Base-by-base conservation (phyloP, 176 grass and related monocot species). In the Triticum urartu region DNA sequence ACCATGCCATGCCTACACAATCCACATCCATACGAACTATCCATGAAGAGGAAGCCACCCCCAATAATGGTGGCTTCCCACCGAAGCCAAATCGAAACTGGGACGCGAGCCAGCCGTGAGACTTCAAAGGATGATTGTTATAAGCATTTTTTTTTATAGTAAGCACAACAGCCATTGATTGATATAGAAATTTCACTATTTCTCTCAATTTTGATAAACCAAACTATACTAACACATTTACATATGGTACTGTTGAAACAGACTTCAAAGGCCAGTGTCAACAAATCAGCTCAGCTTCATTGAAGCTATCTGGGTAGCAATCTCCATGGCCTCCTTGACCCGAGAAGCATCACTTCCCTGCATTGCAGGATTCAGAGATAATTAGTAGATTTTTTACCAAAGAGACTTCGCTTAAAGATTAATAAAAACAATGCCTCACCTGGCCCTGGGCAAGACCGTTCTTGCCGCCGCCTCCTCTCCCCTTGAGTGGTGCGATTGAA, bases 381-480 rank as follows among this genome's bases (percentile, higher is more conserved):
- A 62, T 38, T 54, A 63, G 2, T 25, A 45, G 21, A 81, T 15
- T 47, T 47, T 72, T 36, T 18, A 50, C 39, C 1, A 4, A 5
- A 20, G 2, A 18, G 7, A 33, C 14, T 76, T 54, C 4, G 10
- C 6, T 26, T 18, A 17, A 50, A 79, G 56, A 39, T 42, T 11
- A 5, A 28, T 10, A 7, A 28, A 7, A 28, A 4, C 6, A 72
- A 36, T 17, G 6, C 62, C 64, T 73, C 72, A 99, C 97, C 92
- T 99, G 97, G 70, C 97, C 97, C 79, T 99, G 94, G 21, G 94
- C 97, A 38, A 91, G 39, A 1, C 97, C 94, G n/a, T 96, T 99
- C 82, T 99, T 99, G 80, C 97, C 94, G 14, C 97, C 94, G n/a
- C 97, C 97, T 21, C 97, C 97, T 66, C 89, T 95, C 78, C 97